A percentile compares a stretch with the other conserved stretches of the same genome.
phyloP scores from a whole-genome alignment of 164 flowering plant species.

The Tinospora cordifolia region DNA sequence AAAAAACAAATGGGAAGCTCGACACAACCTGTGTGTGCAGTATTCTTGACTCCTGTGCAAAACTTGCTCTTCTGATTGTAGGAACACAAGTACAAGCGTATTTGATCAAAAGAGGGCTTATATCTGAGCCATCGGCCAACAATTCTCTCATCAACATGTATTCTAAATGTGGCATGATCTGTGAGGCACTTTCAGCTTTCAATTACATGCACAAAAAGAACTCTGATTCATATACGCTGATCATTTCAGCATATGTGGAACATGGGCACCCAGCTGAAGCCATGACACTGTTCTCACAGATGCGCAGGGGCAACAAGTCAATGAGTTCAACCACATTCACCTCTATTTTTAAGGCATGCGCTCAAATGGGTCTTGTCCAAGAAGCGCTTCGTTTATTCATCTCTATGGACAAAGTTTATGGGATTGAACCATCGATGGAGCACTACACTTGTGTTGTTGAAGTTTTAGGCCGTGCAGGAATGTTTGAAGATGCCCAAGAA shows the following conservation, averaged over 20 bases:
- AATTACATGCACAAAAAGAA: constrained; percentile 16
- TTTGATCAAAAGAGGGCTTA: constrained; percentile 26
- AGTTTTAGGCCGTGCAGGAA: constrained; percentile 30
- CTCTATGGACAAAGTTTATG: constrained; percentile 21
- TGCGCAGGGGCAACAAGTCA: constrained; percentile 16
- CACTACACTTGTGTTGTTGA: constrained; percentile 28
- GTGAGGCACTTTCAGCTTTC: constrained; percentile 22
- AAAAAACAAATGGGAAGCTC: constrained; percentile 18
- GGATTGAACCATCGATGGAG: constrained; percentile 25
- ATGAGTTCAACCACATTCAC: constrained; percentile 17
- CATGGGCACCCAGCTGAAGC: constrained; percentile 31
- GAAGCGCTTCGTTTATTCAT: constrained; percentile 21
- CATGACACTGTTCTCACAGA: constrained; percentile 21
- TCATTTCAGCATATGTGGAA: constrained; percentile 25
- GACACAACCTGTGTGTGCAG: constrained; percentile 13
- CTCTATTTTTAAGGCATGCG: constrained; percentile 25
- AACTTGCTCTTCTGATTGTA: constrained; percentile 19
- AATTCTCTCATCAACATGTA: constrained; percentile 33
- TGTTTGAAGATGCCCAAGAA: constrained; percentile 28
- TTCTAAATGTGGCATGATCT: constrained; percentile 24
- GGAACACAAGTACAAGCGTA: constrained; percentile 33
- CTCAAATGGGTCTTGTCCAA: constrained; percentile 22
- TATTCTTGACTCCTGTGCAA: constrained; percentile 20
- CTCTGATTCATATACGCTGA: constrained; percentile 22
- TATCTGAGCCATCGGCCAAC: constrained; percentile 17